Conservation (phyloP, 1,284 basidiomycete genomes). For the Grifola frondosa region DNA sequence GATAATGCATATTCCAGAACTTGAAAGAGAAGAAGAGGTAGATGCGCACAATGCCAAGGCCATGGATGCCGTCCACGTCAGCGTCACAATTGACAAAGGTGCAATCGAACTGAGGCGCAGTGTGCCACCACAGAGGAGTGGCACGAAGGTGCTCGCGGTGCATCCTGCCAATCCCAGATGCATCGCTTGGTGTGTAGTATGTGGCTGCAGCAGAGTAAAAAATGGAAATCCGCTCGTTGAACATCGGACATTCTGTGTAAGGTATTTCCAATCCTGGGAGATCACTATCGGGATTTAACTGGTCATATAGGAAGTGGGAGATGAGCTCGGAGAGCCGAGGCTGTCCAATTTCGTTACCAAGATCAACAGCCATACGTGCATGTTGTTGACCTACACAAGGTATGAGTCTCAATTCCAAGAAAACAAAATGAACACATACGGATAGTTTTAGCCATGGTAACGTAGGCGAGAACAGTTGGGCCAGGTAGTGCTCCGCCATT, state of each 20-base stretch:
- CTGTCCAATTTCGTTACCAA: background rate
- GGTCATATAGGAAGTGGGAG: constrained; percentile 1
- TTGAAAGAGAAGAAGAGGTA: constrained; percentile 10
- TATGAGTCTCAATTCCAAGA: too few species aligned
- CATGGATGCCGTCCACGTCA: background rate
- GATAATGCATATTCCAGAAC: constrained; percentile 1
- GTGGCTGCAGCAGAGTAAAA: constrained; percentile 12
- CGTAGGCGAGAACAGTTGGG: constrained; percentile 1
- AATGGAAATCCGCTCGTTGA: background rate
- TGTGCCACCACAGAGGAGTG: constrained; percentile 13
- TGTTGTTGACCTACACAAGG: too few species aligned
- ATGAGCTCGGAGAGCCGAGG: background rate
- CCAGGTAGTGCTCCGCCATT: too few species aligned
- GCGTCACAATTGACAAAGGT: constrained; percentile 7
- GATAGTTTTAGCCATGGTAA: background rate
- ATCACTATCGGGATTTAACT: background rate
- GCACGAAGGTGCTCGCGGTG: constrained; percentile 21
- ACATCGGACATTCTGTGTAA: constrained; percentile 3
- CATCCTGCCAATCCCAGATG: constrained; percentile 24
- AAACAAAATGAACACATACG: constrained; percentile 1
- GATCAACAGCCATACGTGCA: background rate
- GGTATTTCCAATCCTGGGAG: background rate
- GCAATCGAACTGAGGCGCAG: constrained; percentile 7
- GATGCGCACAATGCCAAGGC: constrained; percentile 7
- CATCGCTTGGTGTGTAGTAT: constrained; percentile 30